Percentiles rank a stretch among this genome's conserved stretches.
Conservation (phyloP, 2,329 filamentous ascomycete species). For the Ciborinia camelliae region DNA sequence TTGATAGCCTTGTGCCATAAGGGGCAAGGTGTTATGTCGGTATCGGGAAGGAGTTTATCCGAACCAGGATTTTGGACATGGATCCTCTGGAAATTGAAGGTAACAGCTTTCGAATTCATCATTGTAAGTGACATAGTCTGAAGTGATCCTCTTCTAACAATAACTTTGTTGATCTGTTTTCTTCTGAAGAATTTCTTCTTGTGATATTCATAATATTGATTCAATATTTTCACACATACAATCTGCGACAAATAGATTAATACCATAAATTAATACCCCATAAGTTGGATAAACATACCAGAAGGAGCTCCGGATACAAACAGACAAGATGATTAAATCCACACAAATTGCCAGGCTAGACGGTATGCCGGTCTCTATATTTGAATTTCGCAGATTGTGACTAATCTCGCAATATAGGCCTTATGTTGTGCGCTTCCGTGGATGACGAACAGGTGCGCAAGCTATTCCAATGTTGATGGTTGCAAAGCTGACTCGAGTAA, state of each 20-base stretch:
- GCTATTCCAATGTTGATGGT: constrained; percentile 1
- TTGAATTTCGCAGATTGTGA: not conserved
- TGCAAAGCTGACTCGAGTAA: constrained; percentile 21
- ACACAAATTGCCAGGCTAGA: constrained; percentile 94
- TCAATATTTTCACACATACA: not conserved
- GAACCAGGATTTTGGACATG: not conserved
- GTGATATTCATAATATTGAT: not conserved
- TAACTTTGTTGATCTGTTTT: not conserved
- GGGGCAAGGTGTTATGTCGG: not conserved
- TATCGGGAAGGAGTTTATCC: not conserved
- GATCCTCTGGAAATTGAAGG: not conserved
- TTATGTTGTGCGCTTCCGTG: constrained; percentile 91
- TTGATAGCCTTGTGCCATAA: not conserved
- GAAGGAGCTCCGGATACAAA: constrained; percentile 11
- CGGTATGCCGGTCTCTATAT: constrained; percentile 51
- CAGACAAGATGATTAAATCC: constrained; percentile 63
- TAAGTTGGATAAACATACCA: not conserved
- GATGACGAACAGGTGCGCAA: constrained; percentile 73
- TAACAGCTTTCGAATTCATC: constrained; percentile 10
- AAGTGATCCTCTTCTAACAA: not conserved
- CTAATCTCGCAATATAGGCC: constrained; percentile 53
- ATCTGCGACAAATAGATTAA: not conserved
- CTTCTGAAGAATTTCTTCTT: not conserved
- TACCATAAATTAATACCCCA: not conserved
- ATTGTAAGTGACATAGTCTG: not conserved